Percentiles rank a stretch among this genome's conserved stretches.
These are phyloP conservation scores for Paecilomyces sp. DNA, from an alignment of 2,329 filamentous ascomycete genomes.

Conservation along the genomic window DNA sequence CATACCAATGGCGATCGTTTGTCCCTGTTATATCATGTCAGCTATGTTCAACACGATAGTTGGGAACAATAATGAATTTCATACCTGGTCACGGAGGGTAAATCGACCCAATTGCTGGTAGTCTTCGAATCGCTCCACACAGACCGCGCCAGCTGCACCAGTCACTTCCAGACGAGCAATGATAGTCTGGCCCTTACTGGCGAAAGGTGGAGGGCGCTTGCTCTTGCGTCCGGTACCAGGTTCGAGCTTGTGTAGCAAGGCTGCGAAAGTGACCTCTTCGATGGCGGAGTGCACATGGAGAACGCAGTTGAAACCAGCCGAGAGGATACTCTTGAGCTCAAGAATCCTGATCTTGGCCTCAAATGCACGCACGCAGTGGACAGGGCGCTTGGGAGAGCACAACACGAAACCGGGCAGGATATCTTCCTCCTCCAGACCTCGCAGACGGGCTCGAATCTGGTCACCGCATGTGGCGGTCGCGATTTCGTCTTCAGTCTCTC, in stretches of 20 bases:
- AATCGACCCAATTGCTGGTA: conserved; percentile 91
- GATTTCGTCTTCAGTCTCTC: conserved; percentile 93
- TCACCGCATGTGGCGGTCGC: conserved; percentile 78
- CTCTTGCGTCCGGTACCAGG: conserved; percentile 91
- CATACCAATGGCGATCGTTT: conserved; percentile 99
- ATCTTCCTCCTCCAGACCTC: conserved; percentile 96
- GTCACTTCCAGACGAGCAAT: conserved; percentile 87
- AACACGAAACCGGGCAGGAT: conserved; percentile 92
- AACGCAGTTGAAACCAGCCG: conserved; percentile 95
- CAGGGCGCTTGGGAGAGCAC: conserved; percentile 86
- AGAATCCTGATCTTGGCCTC: conserved; percentile 96
- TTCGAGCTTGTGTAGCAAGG: conserved; percentile 86
- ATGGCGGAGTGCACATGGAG: conserved; percentile 95
- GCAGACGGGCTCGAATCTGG: conserved; percentile 84
- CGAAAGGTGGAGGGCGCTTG: conserved; percentile 87
- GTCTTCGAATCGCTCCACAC: conserved; percentile 90
- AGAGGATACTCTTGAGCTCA: conserved; percentile 88
- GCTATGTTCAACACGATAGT: conserved; percentile 9
- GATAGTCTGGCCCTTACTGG: conserved; percentile 70
- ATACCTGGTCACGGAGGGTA: conserved; percentile 79
- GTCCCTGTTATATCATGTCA: conserved; percentile 55
- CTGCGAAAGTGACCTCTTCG: conserved; percentile 89
- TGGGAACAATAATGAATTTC: conserved; percentile 4
- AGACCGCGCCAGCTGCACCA: conserved; percentile 77
- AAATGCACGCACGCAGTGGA: conserved; percentile 82